Base-by-base conservation (phyloP, 139 green algal genomes). In the Chloropicon primus region DNA sequence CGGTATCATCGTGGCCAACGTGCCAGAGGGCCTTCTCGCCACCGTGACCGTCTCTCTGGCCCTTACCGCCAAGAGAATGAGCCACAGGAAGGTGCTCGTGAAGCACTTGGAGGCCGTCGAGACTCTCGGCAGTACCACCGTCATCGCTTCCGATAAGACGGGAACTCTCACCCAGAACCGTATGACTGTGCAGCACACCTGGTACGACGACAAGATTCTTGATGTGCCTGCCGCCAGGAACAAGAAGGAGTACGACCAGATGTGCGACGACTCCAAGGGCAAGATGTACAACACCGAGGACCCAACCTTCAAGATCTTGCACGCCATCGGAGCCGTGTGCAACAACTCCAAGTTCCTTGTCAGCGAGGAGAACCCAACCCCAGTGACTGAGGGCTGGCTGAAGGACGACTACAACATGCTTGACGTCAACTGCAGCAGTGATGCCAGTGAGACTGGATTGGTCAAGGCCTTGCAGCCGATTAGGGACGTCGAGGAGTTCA, bases 381-480 rank as follows among this genome's bases (percentile, higher is more conserved):
- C 84, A 73, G 82, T 87, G 26, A 41, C 54, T 0, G 79, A 80
- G 23, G 72, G 75, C 22, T 74, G 76, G 2, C 3, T 22, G 10
- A 74, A 27, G 76, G 28, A 54, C 27, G 62, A 89, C 24, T 94
- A 94, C 86, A 92, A 94, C 80, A 72, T 94, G 72, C 82, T 93
- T 1, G 74, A 25, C 25, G 76, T 92, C 24, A 28, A 83, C 2
- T 87, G 80, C 79, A 86, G 87, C 25, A 86, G 87, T n/a, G 90
- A 94, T 74, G 90, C 90, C 22, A 90, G 83, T 1, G 90, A 94
- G 83, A 85, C 85, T 73, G 90, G 86, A 0, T 83, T 94, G 53
- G 78, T 94, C 54, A 93, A 93, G 80, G 84, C 81, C 2, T 78
- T 92, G 26, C 83, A 94, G 81, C 72, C 90, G 75, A 73, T 94